Base-by-base conservation (phyloP, 805 yeast species). In the Wickerhamomyces rabaulensis region DNA sequence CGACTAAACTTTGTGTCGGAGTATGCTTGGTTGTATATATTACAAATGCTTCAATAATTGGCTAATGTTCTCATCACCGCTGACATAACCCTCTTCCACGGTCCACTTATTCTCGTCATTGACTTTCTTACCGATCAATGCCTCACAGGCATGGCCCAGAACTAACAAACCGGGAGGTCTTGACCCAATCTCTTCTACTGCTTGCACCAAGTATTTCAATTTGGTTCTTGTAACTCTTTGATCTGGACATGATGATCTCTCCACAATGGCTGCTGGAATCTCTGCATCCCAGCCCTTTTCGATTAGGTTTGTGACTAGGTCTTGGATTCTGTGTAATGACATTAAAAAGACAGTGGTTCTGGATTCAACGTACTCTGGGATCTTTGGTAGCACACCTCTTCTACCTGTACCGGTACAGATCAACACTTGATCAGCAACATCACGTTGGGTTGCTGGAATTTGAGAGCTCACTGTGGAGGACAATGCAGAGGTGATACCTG, bases 361-460 rank as follows among this genome's bases (percentile, higher is more conserved):
- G 4, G 84, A 68, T 40, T 68, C 61, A 7, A 80, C 85, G 65
- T 75, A 91, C 42, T 79, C 84, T 1, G 98, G 97, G 15, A 87
- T 67, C 42, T 72, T 71, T 1, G 96, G 97, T 42, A 87, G 63
- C 4, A 81, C 82, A 6, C 97, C 98, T 31, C 84, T 80, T 46
- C 94, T 79, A 1, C 97, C 97, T 0, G 96, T 90, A 3, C 98
- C 98, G 0, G 98, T 92, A 65, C 97, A 89, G 21, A 92, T 81
- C 46, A 92, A 74, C 5, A 92, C 89, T 67, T 92, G 97, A 64
- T 91, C 97, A 2, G 96, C 87, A 2, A 87, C 88, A 38, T 85
- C 94, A 51, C 98, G 72, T 60, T 91, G 97, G 0, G 98, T 92
- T 6, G 95, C 90, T 1, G 97, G 95, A 36, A 91, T 87, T 43